Evolutionary conservation across 2,329 filamentous ascomycete genomes (phyloP), one percentile per base, ranked within the genome.

Genomic region (Aaosphaeria pasadenensis): DNA sequence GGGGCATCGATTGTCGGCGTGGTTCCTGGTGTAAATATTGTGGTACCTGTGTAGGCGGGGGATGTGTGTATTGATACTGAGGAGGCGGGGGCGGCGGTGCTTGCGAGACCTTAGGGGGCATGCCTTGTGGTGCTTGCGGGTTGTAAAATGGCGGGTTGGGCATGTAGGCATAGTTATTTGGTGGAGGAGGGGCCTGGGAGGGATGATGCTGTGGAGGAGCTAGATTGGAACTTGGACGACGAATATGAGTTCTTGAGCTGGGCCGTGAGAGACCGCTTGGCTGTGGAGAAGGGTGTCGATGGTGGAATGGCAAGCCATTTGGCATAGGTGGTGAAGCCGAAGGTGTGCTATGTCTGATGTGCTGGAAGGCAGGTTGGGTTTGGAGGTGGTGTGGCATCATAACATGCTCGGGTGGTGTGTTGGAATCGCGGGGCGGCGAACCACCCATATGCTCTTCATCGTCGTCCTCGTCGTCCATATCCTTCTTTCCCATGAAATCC

Each of bases 261-360:
- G 89, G 89, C 43, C 89, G 81, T 28, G 91, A 95, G 47, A 83
- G 80, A 59, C 82, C 81, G 53, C 84, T 83, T 4, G 89, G 88
- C 63, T 95, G 88, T 11, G 91, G 91, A 5, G 91, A 95, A 52
- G 88, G 86, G 47, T 87, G 85, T 54, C 91, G 84, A 49, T 83
- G 81, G 54, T 84, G 82, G 59, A 86, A 90, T 28, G 82, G 80
- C 54, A 86, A 80, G 54, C 86, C 86, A 62, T 89, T 91, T 40
- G 82, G 81, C 56, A 96, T 89, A 3, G 92, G 92, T 49, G 92
- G 92, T 28, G 92, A 96, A 31, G 86, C 88, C 28, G 90, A 95
- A 7, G 90, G 88, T 17, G 89, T 91, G 47, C 86, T 82, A 60
- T 94, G 87, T 64, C 89, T 82, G 56, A 95, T 86, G 60, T 92